phyloP scores from a whole-genome alignment of 1,284 basidiomycete genomes.

The Coniophora puteana region DNA sequence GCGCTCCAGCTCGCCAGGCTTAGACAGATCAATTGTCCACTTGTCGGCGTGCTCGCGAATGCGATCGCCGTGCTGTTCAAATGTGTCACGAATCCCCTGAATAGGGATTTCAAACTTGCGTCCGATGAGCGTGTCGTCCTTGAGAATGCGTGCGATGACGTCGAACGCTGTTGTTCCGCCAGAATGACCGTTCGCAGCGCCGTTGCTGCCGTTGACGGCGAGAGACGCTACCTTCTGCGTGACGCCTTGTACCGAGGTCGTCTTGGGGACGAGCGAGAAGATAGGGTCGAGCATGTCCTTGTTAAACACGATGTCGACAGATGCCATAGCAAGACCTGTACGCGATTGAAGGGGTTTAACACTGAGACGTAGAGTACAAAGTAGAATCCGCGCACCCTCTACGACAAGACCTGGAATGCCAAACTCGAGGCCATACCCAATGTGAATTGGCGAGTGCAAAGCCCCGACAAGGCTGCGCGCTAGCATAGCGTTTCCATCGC shows the following conservation, averaged over 20 bases:
- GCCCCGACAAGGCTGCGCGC: conserved; percentile 21
- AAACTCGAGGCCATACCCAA: conserved; percentile 28
- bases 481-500: conserved; percentile 12
- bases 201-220: not conserved
- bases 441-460: conserved; percentile 25
- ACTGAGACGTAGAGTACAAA: not conserved
- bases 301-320: conserved; percentile 12
- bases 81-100: not conserved
- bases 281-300: conserved; percentile 16
- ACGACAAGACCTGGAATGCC: conserved; percentile 26
- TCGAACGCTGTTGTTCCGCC: conserved; percentile 22
- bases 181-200: conserved; percentile 3
- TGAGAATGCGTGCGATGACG: conserved; percentile 21
- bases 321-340: conserved; percentile 23
- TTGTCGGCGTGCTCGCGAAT: conserved; percentile 16
- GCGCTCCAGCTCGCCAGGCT: conserved; percentile 31
- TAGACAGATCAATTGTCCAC: conserved; percentile 23
- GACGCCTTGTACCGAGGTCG: not conserved
- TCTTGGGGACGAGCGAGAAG: conserved; percentile 5
- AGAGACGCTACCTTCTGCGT: conserved; percentile 1
- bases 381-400: conserved; percentile 19
- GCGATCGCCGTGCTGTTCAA: conserved; percentile 3
- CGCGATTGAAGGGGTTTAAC: not conserved
- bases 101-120: not conserved
- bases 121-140: conserved; percentile 15